Base-by-base conservation (phyloP, 2,329 filamentous ascomycete species). In the Dissoconium aciculare region DNA sequence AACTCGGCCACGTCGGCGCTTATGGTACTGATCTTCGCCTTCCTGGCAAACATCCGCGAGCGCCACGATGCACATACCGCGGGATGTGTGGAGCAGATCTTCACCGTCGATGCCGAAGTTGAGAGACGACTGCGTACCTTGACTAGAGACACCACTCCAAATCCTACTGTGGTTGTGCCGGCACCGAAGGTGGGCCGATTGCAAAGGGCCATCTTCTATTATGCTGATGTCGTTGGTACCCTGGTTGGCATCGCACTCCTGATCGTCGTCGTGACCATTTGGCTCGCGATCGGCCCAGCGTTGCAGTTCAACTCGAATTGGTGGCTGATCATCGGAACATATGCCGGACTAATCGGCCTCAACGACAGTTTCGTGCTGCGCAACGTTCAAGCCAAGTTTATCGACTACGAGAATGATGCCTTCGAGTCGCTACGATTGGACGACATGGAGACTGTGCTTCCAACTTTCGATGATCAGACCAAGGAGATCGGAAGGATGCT, bases 281-380 rank as follows among this genome's bases (percentile, higher is more conserved):
- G 60, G 60, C 30, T 57, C 6, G 42, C 49, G 4, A 46, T 60
- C 5, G 60, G 60, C 1, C 54, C 54, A 3, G 26, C 49, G 3
- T 50, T 64, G 34, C 26, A 50, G 3, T 64, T 58, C 39, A 50
- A 54, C 34, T 43, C 49, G 34, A 63, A 59, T 43, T 64, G 61
- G 61, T 63, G 57, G 54, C 52, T 64, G 0, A 50, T 63, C 11
- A 63, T 64, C 28, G 61, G 61, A 9, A 64, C 60, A 0, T 64
- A 63, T 37, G 59, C 61, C 0, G 60, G 61, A 2, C 49, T 64
- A 4, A 49, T 64, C 27, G 60, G 61, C 2, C 50, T 63, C 29
- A 50, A 57, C 17, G 59, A 63, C 37, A 55, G 57, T 15, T 64
- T 64, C 34, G 51, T 64, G 10, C 50, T 64, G 9, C 56, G 58